Conservation (phyloP, 768 basidiomycete species). For the Collybia sp. region DNA sequence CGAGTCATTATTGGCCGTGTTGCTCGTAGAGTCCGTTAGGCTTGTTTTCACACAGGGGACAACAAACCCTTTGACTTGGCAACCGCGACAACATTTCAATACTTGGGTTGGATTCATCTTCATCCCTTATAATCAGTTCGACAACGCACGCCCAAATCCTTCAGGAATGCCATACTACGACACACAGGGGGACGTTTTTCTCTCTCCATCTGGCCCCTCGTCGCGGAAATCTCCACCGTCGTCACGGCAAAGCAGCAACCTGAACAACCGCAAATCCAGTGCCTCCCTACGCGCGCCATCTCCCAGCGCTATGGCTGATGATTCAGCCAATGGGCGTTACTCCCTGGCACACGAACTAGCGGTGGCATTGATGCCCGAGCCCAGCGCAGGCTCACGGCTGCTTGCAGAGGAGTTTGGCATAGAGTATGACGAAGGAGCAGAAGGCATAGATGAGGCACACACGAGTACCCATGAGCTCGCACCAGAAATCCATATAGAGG, state of each 20-base stretch:
- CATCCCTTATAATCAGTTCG: too few relatives aligned
- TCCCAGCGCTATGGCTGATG: slow-evolving; percentile 31
- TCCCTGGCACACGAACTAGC: slow-evolving; percentile 87
- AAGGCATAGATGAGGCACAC: slow-evolving; percentile 61
- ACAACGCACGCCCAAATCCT: background rate
- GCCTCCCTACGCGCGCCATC: slow-evolving; percentile 40
- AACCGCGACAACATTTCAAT: too few relatives aligned
- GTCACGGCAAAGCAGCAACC: slow-evolving; percentile 20
- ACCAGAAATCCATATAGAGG: slow-evolving; percentile 24
- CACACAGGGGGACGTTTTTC: slow-evolving; percentile 24
- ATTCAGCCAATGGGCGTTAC: slow-evolving; percentile 44
- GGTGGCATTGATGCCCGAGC: slow-evolving; percentile 84
- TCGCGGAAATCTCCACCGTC: slow-evolving; percentile 25
- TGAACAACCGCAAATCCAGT: slow-evolving; percentile 41
- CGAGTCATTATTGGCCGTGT: too few relatives aligned
- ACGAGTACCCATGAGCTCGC: slow-evolving; percentile 19
- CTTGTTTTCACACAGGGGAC: too few relatives aligned
- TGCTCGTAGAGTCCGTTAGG: too few relatives aligned
- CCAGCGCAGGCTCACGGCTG: slow-evolving; percentile 68
- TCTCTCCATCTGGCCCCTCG: slow-evolving; percentile 20
- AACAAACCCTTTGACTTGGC: too few relatives aligned
- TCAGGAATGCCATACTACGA: slow-evolving; percentile 26
- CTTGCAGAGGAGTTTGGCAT: slow-evolving; percentile 88
- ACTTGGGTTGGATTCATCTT: too few relatives aligned
- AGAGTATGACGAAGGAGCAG: slow-evolving; percentile 84